A percentile compares a stretch with the other conserved stretches of the same genome.
phyloP scores from a whole-genome alignment of 2,329 filamentous ascomycete species.

The Ascochyta clinopodiicola region DNA sequence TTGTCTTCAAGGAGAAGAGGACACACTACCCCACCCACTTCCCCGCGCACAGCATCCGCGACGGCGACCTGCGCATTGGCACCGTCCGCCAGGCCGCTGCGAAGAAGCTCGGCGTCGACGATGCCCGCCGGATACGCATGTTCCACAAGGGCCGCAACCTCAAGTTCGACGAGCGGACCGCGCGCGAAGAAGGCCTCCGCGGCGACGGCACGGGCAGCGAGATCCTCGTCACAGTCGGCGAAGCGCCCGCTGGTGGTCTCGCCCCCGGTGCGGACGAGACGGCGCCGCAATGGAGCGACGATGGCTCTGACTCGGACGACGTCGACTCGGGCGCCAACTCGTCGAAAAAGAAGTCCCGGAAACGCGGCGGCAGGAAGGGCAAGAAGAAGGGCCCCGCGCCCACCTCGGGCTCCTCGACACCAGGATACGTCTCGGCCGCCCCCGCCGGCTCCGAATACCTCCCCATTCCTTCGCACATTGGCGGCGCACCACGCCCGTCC shows the following conservation, averaged over 20 bases:
- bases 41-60: constrained; percentile 75
- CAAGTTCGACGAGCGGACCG: constrained; percentile 66
- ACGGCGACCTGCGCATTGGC: constrained; percentile 71
- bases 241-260: constrained; percentile 53
- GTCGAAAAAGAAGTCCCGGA: constrained; percentile 42
- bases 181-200: constrained; percentile 64
- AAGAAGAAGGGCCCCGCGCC: constrained; percentile 55
- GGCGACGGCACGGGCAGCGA: constrained; percentile 66
- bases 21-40: constrained; percentile 74
- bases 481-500: constrained; percentile 38
- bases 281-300: constrained; percentile 38
- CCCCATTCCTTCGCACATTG: constrained; percentile 46
- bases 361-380: constrained; percentile 49
- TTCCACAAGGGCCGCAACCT: constrained; percentile 76
- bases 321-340: constrained; percentile 37
- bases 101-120: constrained; percentile 68
- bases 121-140: constrained; percentile 67
- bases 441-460: constrained; percentile 47
- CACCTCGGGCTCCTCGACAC: constrained; percentile 50
- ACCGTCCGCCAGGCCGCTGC: constrained; percentile 73
- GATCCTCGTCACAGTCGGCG: constrained; percentile 65
- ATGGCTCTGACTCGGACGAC: constrained; percentile 50
- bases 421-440: constrained; percentile 44
- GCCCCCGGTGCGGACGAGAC: constrained; percentile 47
- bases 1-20: constrained; percentile 72